phyloP scores from a whole-genome alignment of 192 early-diverging fungal species.

The Entomortierella chlamydospora region DNA sequence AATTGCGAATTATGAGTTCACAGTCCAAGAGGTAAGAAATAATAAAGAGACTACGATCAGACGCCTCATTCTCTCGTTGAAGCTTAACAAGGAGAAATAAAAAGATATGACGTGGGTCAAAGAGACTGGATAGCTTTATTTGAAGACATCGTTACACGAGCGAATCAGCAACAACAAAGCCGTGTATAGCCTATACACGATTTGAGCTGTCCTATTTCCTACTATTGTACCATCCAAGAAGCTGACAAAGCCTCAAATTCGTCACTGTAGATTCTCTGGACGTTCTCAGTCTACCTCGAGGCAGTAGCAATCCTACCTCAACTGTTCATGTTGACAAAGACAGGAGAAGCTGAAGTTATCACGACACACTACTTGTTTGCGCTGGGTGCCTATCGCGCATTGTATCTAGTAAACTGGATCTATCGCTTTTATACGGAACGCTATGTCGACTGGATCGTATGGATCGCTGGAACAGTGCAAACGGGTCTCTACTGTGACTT shows the following conservation, averaged over 20 bases:
- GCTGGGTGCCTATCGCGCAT: slow-evolving; percentile 76
- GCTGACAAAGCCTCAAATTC: too few species aligned
- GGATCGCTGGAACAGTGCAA: slow-evolving; percentile 92
- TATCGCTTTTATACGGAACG: slow-evolving; percentile 84
- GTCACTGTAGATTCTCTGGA: slow-evolving; percentile 84
- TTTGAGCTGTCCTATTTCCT: too few species aligned
- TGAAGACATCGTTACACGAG: too few species aligned
- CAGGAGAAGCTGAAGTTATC: slow-evolving; percentile 99
- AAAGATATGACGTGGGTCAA: too few species aligned
- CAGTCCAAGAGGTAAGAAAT: slow-evolving; percentile 72
- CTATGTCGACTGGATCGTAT: slow-evolving; percentile 87
- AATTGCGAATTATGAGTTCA: slow-evolving; percentile 79
- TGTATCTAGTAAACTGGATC: slow-evolving; percentile 88
- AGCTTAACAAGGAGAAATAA: too few species aligned
- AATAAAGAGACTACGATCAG: too few species aligned
- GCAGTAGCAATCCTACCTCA: slow-evolving; percentile 98
- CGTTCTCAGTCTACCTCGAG: slow-evolving; percentile 97
- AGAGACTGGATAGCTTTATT: too few species aligned
- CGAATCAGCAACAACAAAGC: too few species aligned
- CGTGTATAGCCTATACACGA: too few species aligned
- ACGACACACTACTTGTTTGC: slow-evolving; percentile 99
- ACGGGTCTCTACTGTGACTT: slow-evolving; percentile 97
- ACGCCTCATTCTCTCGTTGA: too few species aligned
- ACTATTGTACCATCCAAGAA: too few species aligned
- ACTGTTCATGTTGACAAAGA: slow-evolving; percentile 96